Evolutionary conservation across 768 basidiomycete genomes (phyloP), one percentile per base, ranked within the genome.

Genomic region (Amanita brunnescens): DNA sequence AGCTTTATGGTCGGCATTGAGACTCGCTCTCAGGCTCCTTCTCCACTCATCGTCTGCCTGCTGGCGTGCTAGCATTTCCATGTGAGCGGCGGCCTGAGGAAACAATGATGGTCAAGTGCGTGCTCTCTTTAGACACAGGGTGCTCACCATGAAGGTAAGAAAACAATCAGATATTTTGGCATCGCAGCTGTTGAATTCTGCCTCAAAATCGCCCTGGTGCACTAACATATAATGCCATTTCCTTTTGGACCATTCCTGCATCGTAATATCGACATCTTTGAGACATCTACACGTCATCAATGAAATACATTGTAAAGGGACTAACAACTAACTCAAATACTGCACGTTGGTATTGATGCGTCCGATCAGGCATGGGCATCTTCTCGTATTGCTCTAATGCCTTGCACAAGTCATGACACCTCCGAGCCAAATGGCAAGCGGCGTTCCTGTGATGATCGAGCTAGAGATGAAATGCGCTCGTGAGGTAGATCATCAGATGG

Each of bases 121-220:
- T 4, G 37, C 37, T 6, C 49, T 18, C 23, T n/a, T 29, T 29
- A 3, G 26, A 29, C 18, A 32, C 47, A 23, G 24, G 23, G 40
- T 3, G 44, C 54, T 20, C 24, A 78, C 80, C 59, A 79, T 70
- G 48, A 82, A 74, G 39, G 68, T 69, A 6, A 60, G 62, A 38
- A 80, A 54, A 49, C 76, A 76, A 49, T 75, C 74, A 20, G 69
- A 62, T 33, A 82, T 69, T 23, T 66, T 62, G 43, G 57, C 47
- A 48, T 81, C 73, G 55, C 75, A 79, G 12, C 61, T 60, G 55
- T 70, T 60, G 24, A 82, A 79, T 38, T 71, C 72, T 20, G 58
- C 55, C 16, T 65, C 59, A 33, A 80, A 67, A 23, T 76, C 70
- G n/a, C 55, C 58, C 54, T 79, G 79, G 51, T 66, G 70, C 26